These are phyloP conservation scores for Fusarium sp. DNA, from an alignment of 2,329 filamentous ascomycete species.

Conservation along the genomic window DNA sequence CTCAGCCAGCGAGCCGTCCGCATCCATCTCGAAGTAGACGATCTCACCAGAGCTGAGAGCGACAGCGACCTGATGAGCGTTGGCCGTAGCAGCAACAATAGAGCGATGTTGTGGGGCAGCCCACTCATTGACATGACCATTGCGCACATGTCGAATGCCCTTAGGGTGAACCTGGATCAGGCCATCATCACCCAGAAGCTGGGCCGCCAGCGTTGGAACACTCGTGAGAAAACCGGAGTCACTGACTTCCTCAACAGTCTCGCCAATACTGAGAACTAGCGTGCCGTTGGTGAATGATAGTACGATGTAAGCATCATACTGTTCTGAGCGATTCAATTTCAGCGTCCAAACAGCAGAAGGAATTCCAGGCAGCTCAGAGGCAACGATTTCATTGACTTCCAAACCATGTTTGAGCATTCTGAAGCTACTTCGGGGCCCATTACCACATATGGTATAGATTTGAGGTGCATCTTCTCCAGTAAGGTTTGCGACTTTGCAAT, in stretches of 20 bases:
- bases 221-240: slow-evolving; percentile 92
- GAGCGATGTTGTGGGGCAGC: slow-evolving; percentile 91
- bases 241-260: slow-evolving; percentile 94
- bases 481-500: slow-evolving; percentile 91
- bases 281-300: slow-evolving; percentile 92
- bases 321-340: slow-evolving; percentile 82
- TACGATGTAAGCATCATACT: slow-evolving; percentile 95
- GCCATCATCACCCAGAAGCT: slow-evolving; percentile 92
- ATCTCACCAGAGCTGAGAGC: slow-evolving; percentile 96
- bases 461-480: slow-evolving; percentile 95
- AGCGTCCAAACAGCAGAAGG: slow-evolving; percentile 96
- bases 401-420: slow-evolving; percentile 92
- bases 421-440: slow-evolving; percentile 89
- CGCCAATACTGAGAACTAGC: slow-evolving; percentile 92
- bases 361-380: slow-evolving; percentile 88
- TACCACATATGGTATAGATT: slow-evolving; percentile 92
- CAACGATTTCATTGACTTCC: slow-evolving; percentile 95
- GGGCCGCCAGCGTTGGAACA: slow-evolving; percentile 90
- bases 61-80: slow-evolving; percentile 91
- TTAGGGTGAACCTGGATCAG: slow-evolving; percentile 96
- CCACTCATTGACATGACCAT: slow-evolving; percentile 90
- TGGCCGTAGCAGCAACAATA: slow-evolving; percentile 94
- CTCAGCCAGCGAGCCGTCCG: slow-evolving; percentile 89
- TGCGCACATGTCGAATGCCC: slow-evolving; percentile 89
- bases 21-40: slow-evolving; percentile 97